Evolutionary conservation across 371 early-diverging fungal species (phyloP).

Genomic region (Mortierella sp.): DNA sequence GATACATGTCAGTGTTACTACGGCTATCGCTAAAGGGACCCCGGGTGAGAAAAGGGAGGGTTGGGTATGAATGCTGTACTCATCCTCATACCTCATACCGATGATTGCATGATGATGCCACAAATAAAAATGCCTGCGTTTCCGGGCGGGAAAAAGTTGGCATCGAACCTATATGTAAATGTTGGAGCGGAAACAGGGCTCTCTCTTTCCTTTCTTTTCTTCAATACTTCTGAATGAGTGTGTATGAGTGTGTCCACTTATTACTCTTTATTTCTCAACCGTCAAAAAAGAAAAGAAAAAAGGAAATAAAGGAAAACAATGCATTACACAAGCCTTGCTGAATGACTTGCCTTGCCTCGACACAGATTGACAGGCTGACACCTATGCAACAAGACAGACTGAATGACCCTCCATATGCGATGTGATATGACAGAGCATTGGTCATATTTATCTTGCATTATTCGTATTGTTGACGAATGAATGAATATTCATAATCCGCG

Average conservation of each 20-base stretch:
- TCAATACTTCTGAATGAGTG: not conserved
- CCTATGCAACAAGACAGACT: no score
- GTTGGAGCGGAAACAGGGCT: not conserved
- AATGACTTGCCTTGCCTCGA: not conserved
- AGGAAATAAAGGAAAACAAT: not conserved
- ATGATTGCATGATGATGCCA: conserved; percentile 12
- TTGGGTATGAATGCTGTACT: not conserved
- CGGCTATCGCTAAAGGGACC: not conserved
- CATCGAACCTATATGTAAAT: not conserved
- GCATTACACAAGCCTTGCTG: not conserved
- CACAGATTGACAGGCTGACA: not conserved
- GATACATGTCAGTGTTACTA: not conserved
- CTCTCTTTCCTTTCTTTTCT: not conserved
- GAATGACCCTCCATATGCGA: no score
- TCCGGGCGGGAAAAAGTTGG: not conserved
- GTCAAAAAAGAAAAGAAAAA: not conserved
- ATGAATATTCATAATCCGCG: no score
- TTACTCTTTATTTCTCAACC: not conserved
- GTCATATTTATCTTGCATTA: not conserved
- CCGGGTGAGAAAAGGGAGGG: not conserved
- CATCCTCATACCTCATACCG: not conserved
- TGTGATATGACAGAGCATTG: no score
- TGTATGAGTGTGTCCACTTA: not conserved
- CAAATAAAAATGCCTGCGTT: not conserved
- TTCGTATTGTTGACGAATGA: no score